Evolutionary conservation across 2,329 filamentous ascomycete species (phyloP).

Genomic region (Fusarium brevicatenulatum): DNA sequence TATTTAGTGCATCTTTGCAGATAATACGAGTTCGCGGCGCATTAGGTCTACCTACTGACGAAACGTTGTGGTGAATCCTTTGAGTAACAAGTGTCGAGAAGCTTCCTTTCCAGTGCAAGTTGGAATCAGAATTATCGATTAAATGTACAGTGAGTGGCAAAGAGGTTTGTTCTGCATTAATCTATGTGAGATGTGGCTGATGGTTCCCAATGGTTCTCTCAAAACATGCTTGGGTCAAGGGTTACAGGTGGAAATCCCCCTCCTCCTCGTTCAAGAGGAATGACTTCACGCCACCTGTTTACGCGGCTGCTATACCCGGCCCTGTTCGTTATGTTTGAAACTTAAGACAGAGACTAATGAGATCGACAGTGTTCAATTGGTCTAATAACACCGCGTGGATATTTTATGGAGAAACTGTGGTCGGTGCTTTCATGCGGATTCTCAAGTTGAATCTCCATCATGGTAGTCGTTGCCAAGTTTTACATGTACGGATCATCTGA

Average conservation of each 20-base stretch:
- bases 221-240: slow-evolving; percentile 10
- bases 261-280: slow-evolving; percentile 2
- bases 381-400: not conserved
- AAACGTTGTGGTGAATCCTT: slow-evolving; percentile 29
- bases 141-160: not conserved
- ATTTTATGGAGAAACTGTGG: slow-evolving; percentile 7
- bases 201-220: not conserved
- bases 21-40: not conserved
- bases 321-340: slow-evolving; percentile 27
- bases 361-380: slow-evolving; percentile 20
- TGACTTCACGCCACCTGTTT: slow-evolving; percentile 30
- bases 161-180: slow-evolving; percentile 7
- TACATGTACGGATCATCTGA: slow-evolving; percentile 19
- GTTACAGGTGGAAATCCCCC: slow-evolving; percentile 24
- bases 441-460: slow-evolving; percentile 1
- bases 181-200: slow-evolving; percentile 31
- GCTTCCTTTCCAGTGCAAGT: not conserved
- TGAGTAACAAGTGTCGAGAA: not conserved
- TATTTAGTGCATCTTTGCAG: not conserved
- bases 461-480: not conserved
- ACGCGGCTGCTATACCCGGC: slow-evolving; percentile 19
- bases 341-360: slow-evolving; percentile 7
- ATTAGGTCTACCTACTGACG: slow-evolving; percentile 11
- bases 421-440: slow-evolving; percentile 18
- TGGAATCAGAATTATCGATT: not conserved